phyloP scores from a whole-genome alignment of 495 filamentous ascomycete genomes.

The Clohesyomyces aquaticus region DNA sequence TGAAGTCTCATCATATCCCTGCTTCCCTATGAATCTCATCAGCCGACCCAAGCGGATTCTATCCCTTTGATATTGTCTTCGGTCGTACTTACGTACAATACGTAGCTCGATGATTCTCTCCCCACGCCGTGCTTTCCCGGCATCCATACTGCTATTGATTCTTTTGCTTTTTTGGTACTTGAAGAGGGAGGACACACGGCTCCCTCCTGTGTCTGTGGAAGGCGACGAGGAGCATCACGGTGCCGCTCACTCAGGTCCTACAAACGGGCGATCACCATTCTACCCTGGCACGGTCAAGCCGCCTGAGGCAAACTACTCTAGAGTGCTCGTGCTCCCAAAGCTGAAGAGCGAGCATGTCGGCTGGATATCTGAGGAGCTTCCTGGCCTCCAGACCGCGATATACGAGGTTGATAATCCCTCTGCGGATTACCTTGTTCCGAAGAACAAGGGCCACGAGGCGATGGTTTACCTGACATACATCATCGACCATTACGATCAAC shows the following conservation, averaged over 20 bases:
- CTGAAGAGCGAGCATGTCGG: conserved; percentile 58
- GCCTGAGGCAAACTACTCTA: conserved; percentile 46
- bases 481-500: conserved; percentile 40
- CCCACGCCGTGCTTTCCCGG: neutral
- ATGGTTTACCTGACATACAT: conserved; percentile 41
- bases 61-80: neutral
- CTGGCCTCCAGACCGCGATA: conserved; percentile 21
- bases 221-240: neutral
- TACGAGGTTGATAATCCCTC: conserved; percentile 33
- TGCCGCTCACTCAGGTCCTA: neutral
- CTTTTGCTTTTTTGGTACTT: neutral
- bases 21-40: neutral
- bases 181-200: neutral
- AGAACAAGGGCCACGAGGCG: conserved; percentile 39
- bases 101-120: neutral
- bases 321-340: conserved; percentile 61
- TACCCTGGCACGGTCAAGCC: conserved; percentile 37
- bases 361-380: conserved; percentile 58
- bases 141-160: neutral
- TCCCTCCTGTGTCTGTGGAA: neutral
- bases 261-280: conserved; percentile 5
- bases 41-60: neutral
- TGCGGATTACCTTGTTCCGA: conserved; percentile 18
- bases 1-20: neutral
- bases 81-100: neutral